Evolutionary conservation across 1,284 basidiomycete species (phyloP).

Genomic region (Irpex rosettiformis): DNA sequence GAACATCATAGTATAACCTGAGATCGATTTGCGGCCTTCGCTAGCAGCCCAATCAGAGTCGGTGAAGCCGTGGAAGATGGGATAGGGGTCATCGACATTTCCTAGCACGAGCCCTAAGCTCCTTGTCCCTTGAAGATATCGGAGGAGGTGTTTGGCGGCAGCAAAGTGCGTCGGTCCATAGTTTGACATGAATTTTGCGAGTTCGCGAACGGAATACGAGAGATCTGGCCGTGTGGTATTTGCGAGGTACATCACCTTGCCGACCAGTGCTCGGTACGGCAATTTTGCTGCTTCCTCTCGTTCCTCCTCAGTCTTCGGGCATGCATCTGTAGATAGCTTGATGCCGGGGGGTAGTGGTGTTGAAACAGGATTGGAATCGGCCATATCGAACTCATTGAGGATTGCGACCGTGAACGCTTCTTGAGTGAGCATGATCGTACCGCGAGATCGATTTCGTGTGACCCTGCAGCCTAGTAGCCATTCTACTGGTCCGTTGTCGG

Average conservation of each 20-base stretch:
- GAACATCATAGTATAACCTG: constrained; percentile 23
- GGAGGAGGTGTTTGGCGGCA: constrained; percentile 25
- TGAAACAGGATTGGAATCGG: constrained; percentile 16
- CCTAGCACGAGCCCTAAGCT: neutral
- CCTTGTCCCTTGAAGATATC: constrained; percentile 24
- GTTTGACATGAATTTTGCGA: constrained; percentile 11
- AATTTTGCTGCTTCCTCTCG: neutral
- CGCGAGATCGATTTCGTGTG: constrained; percentile 20
- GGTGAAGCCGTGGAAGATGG: neutral
- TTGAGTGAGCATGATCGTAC: constrained; percentile 30
- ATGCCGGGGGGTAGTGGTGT: constrained; percentile 20
- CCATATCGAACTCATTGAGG: constrained; percentile 23
- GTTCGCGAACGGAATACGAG: constrained; percentile 7
- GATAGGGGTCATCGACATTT: neutral
- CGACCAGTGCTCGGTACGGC: constrained; percentile 12
- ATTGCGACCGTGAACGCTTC: constrained; percentile 27
- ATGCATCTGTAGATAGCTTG: constrained; percentile 12
- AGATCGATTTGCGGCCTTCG: constrained; percentile 24
- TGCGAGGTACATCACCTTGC: constrained; percentile 13
- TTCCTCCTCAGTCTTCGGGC: constrained; percentile 6
- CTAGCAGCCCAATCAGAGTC: constrained; percentile 17
- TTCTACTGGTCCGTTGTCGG: constrained; percentile 27
- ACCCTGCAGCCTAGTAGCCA: constrained; percentile 35
- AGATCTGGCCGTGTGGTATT: constrained; percentile 15
- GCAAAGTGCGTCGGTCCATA: constrained; percentile 18